Base-by-base conservation (phyloP, 1,284 basidiomycete genomes). In the Volvariella volvacea region DNA sequence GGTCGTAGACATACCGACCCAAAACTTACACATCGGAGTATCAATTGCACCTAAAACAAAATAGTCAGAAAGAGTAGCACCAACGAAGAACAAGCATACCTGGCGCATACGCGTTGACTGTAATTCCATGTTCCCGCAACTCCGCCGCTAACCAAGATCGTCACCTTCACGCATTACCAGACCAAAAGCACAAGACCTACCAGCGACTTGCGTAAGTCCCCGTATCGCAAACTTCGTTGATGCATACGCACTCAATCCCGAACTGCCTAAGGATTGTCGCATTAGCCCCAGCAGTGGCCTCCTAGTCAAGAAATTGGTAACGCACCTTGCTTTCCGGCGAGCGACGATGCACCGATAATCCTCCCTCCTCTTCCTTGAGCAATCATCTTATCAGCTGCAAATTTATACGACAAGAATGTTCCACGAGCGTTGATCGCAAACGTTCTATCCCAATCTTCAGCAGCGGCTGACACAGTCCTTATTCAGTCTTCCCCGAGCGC, bases 361-460 rank as follows among this genome's bases (percentile, higher is more conserved):
- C 61, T 51, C 2, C 64, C 63, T 9, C 63, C 63, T 6, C 50
- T 45, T 20, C 61, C 58, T 54, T 65, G 64, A 42, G 60, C 52
- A 28, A 63, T 55, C 64, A 66, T 66, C 36, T 55, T 52, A 12
- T 49, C 25, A 2, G 58, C 58, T 22, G 62, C 61, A 39, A 61
- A 48, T 22, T 61, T 61, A 47, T 62, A 63, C 39, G 59, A 63
- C 2, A 63, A 50, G 32, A 60, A 61, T 3, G 52, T 46, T 0
- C 64, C 62, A 20, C 56, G 48, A 15, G 50, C 51, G 25, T 65
- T 64, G 16, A 63, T 47, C 0, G 52, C 42, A 17, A 60, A 51
- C 7, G 58, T 43, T 19, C 46, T 47, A 25, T 61, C 50, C 44
- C 57, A 59, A 12, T 64, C 55, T 19, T 60, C 59, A 2, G 49